Conservation (phyloP, 2,329 filamentous ascomycete species). For the Fusarium pseudonygamai region DNA sequence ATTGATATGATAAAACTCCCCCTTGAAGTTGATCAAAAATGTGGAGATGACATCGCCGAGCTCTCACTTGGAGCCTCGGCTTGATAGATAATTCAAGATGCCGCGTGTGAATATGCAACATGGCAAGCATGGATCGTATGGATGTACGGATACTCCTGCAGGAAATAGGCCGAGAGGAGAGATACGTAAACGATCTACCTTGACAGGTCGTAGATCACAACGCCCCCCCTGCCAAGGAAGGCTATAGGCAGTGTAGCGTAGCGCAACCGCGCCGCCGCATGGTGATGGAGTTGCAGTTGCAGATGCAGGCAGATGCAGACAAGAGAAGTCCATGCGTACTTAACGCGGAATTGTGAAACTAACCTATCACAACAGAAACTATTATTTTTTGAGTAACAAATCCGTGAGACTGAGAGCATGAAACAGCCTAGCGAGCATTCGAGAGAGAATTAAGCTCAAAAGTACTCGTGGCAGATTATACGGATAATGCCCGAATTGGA, state of each 20-base stretch:
- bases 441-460: slow-evolving; percentile 12
- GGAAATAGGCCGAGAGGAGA: neutral
- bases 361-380: slow-evolving; percentile 19
- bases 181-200: slow-evolving; percentile 13
- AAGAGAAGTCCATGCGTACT: slow-evolving; percentile 2
- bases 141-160: neutral
- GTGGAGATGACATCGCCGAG: slow-evolving; percentile 19
- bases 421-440: slow-evolving; percentile 18
- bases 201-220: slow-evolving; percentile 32
- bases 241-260: neutral
- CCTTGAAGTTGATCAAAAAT: slow-evolving; percentile 6
- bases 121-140: neutral
- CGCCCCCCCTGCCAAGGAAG: slow-evolving; percentile 30
- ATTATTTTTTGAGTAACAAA: slow-evolving; percentile 17
- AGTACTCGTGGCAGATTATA: neutral
- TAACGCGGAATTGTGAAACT: slow-evolving; percentile 21
- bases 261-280: slow-evolving; percentile 5
- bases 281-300: slow-evolving; percentile 21
- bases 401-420: slow-evolving; percentile 8
- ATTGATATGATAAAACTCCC: slow-evolving; percentile 4
- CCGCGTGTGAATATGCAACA: slow-evolving; percentile 30
- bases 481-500: slow-evolving; percentile 39
- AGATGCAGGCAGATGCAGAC: slow-evolving; percentile 35
- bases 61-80: slow-evolving; percentile 30
- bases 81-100: slow-evolving; percentile 19